Percentiles rank a stretch among this genome's conserved stretches.
Evolutionary conservation across 208 protist genomes (phyloP).

Genomic region (Trypanosoma congolense): DNA sequence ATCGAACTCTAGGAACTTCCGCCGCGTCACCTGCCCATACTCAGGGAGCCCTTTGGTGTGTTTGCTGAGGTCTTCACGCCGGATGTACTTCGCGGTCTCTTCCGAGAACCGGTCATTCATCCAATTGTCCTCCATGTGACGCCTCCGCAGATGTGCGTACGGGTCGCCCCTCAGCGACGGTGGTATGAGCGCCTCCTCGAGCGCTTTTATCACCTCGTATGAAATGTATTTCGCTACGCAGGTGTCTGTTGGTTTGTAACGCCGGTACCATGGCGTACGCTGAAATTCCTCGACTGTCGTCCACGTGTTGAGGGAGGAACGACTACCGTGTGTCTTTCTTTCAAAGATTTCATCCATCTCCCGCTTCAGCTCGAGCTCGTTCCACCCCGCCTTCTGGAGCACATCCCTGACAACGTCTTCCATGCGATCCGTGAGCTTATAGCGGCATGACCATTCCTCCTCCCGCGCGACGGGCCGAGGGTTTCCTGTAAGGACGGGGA

Average conservation of each 20-base stretch:
- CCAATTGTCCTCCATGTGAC: slow-evolving; percentile 89
- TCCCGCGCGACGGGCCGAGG: slow-evolving; percentile 68
- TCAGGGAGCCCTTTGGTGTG: slow-evolving; percentile 73
- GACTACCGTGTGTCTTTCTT: slow-evolving; percentile 46
- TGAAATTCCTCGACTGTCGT: slow-evolving; percentile 88
- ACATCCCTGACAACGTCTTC: slow-evolving; percentile 73
- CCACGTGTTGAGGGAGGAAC: slow-evolving; percentile 83
- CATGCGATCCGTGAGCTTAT: slow-evolving; percentile 85
- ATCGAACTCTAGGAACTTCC: slow-evolving; percentile 80
- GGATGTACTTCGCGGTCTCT: slow-evolving; percentile 69
- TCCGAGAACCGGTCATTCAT: slow-evolving; percentile 88
- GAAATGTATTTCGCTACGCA: slow-evolving; percentile 82
- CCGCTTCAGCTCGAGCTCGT: slow-evolving; percentile 56
- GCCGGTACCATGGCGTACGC: slow-evolving; percentile 84
- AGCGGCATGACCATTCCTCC: slow-evolving; percentile 74
- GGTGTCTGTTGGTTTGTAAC: slow-evolving; percentile 79
- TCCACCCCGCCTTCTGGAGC: slow-evolving; percentile 58
- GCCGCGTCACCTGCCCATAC: slow-evolving; percentile 65
- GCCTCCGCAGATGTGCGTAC: slow-evolving; percentile 84
- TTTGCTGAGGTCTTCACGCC: slow-evolving; percentile 60
- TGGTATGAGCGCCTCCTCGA: slow-evolving; percentile 74
- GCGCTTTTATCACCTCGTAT: slow-evolving; percentile 83
- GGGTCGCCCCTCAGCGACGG: slow-evolving; percentile 74
- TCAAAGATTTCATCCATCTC: slow-evolving; percentile 83
- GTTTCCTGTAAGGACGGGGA: slow-evolving; percentile 84